Conservation (phyloP, 495 filamentous ascomycete species). For the Aspergillus bertholletiae region DNA sequence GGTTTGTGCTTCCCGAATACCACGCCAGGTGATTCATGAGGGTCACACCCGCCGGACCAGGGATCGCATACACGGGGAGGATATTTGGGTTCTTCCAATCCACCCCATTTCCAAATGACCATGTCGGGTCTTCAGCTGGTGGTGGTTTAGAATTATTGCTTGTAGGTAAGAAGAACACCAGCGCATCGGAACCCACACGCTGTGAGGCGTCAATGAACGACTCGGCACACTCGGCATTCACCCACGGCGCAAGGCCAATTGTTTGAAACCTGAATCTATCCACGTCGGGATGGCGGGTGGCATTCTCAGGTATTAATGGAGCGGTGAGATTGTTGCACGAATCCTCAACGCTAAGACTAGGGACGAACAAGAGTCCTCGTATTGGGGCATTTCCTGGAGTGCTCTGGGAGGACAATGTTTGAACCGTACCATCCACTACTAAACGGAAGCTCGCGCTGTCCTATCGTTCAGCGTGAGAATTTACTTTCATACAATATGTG, state of each 20-base stretch:
- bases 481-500: background rate
- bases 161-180: conserved; percentile 73
- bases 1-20: conserved; percentile 69
- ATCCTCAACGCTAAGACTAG: conserved; percentile 53
- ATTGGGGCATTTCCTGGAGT: conserved; percentile 53
- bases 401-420: conserved; percentile 64
- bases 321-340: conserved; percentile 57
- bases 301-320: conserved; percentile 65
- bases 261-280: conserved; percentile 50
- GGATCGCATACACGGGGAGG: conserved; percentile 83
- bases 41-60: conserved; percentile 56
- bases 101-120: conserved; percentile 62
- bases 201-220: conserved; percentile 64
- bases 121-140: conserved; percentile 49
- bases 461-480: conserved; percentile 31
- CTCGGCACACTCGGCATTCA: conserved; percentile 62
- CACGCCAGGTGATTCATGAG: conserved; percentile 69
- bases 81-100: conserved; percentile 60
- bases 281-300: conserved; percentile 66
- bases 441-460: conserved; percentile 62
- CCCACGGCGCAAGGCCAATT: conserved; percentile 91
- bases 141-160: conserved; percentile 59
- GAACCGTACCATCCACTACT: conserved; percentile 56
- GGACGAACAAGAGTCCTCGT: conserved; percentile 79
- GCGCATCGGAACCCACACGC: conserved; percentile 52